These are phyloP conservation scores for Pichia norvegensis DNA, from an alignment of 1,139 yeast genomes.

Conservation along the genomic window DNA sequence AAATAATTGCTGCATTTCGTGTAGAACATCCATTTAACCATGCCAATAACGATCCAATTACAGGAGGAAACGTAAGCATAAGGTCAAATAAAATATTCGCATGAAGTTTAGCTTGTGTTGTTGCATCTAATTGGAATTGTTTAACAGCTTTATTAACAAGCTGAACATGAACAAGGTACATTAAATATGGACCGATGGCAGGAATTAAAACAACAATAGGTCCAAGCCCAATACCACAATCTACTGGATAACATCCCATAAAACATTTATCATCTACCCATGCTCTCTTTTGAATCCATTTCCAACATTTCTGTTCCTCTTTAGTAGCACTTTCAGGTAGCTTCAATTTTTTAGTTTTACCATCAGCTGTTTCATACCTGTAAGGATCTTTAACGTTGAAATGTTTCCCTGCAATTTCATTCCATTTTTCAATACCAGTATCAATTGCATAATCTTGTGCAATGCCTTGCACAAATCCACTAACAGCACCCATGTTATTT, in stretches of 20 bases:
- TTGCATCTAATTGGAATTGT: slow-evolving; percentile 50
- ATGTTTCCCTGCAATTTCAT: slow-evolving; percentile 55
- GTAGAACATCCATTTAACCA: slow-evolving; percentile 89
- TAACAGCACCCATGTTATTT: slow-evolving; percentile 6
- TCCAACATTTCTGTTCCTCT: slow-evolving; percentile 63
- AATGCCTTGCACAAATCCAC: slow-evolving; percentile 12
- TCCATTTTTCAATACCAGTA: slow-evolving; percentile 42
- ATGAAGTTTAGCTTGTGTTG: slow-evolving; percentile 57
- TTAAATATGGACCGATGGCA: slow-evolving; percentile 67
- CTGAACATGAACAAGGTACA: slow-evolving; percentile 71
- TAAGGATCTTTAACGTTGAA: slow-evolving; percentile 65
- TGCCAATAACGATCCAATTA: slow-evolving; percentile 65
- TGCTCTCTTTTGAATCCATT: slow-evolving; percentile 61
- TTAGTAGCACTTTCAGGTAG: slow-evolving; percentile 54
- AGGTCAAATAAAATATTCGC: slow-evolving; percentile 69
- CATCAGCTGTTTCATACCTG: slow-evolving; percentile 41
- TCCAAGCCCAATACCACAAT: slow-evolving; percentile 71
- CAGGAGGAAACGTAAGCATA: slow-evolving; percentile 66
- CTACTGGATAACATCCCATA: slow-evolving; percentile 71
- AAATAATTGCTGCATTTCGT: slow-evolving; percentile 73
- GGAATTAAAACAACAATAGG: slow-evolving; percentile 67
- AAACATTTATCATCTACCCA: slow-evolving; percentile 82
- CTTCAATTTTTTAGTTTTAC: slow-evolving; percentile 47
- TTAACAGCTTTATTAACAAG: slow-evolving; percentile 52
- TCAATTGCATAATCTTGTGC: slow-evolving; percentile 13